Evolutionary conservation across 768 basidiomycete species (phyloP).

Genomic region (Strobilomyces dryophilus): DNA sequence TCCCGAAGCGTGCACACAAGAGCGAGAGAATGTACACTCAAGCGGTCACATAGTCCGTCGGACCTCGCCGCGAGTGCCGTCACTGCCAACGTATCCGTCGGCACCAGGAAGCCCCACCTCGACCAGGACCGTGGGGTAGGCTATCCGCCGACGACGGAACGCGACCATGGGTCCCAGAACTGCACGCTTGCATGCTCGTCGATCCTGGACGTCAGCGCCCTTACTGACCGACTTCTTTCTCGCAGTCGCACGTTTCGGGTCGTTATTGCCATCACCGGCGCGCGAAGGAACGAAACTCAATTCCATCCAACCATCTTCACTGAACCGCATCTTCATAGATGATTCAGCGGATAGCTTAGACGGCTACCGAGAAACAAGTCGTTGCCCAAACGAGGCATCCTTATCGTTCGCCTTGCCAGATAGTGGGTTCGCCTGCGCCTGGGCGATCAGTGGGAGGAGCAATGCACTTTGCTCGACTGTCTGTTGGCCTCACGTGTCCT

Average conservation of each 20-base stretch:
- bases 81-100: conserved; percentile 45
- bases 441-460: conserved; percentile 64
- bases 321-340: conserved; percentile 20
- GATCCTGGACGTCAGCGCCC: conserved; percentile 81
- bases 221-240: conserved; percentile 41
- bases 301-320: conserved; percentile 69
- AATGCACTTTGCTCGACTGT: conserved; percentile 47
- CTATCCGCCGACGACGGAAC: conserved; percentile 67
- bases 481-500: conserved; percentile 42
- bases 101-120: conserved; percentile 32
- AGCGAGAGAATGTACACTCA: too few species aligned
- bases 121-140: conserved; percentile 36
- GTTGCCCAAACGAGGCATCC: conserved; percentile 67
- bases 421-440: conserved; percentile 32
- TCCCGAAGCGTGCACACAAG: too few species aligned
- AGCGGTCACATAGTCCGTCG: conserved; percentile 92
- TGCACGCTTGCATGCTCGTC: conserved; percentile 87
- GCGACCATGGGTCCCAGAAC: conserved; percentile 93
- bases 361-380: conserved; percentile 38
- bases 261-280: conserved; percentile 9
- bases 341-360: conserved; percentile 9
- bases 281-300: conserved; percentile 74
- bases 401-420: conserved; percentile 36
- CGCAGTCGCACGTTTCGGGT: conserved; percentile 9
- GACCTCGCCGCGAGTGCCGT: conserved; percentile 81